These are phyloP conservation scores for Phytophthora fragariae DNA, from an alignment of 352 stramenopile genomes.

Conservation along the genomic window DNA sequence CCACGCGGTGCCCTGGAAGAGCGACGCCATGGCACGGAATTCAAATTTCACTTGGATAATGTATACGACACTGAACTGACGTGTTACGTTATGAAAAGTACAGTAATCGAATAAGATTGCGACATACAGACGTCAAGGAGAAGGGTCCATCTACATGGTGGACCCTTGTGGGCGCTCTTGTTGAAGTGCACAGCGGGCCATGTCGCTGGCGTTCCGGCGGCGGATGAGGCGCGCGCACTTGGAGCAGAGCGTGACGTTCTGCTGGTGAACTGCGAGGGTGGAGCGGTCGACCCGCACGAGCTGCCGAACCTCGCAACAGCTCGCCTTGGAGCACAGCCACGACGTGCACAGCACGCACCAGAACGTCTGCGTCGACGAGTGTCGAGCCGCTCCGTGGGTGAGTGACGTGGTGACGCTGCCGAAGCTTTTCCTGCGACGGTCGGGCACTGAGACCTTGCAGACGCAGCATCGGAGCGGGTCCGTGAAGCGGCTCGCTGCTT, in stretches of 20 bases:
- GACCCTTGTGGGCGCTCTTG: neutral
- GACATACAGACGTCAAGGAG: neutral
- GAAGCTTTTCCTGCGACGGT: neutral
- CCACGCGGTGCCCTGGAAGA: conserved; percentile 38
- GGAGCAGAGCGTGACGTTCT: neutral
- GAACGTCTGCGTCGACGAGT: neutral
- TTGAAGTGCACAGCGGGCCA: neutral
- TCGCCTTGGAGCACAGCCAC: neutral
- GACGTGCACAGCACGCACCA: conserved; percentile 2
- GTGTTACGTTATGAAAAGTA: neutral
- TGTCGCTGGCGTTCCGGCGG: neutral
- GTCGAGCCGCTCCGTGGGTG: neutral
- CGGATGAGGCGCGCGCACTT: neutral
- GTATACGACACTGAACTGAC: neutral
- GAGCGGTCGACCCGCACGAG: neutral
- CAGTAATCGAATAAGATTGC: neutral
- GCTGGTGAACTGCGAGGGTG: neutral
- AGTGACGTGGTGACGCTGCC: neutral
- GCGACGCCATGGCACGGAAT: conserved; percentile 11
- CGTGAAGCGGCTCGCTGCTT: neutral
- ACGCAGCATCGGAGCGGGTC: neutral
- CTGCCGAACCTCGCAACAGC: neutral
- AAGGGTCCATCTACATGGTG: neutral
- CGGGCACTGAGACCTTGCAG: neutral
- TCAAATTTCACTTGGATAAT: neutral